Evolutionary conservation across 2,329 filamentous ascomycete species (phyloP).

Genomic region (Claviceps arundinis): DNA sequence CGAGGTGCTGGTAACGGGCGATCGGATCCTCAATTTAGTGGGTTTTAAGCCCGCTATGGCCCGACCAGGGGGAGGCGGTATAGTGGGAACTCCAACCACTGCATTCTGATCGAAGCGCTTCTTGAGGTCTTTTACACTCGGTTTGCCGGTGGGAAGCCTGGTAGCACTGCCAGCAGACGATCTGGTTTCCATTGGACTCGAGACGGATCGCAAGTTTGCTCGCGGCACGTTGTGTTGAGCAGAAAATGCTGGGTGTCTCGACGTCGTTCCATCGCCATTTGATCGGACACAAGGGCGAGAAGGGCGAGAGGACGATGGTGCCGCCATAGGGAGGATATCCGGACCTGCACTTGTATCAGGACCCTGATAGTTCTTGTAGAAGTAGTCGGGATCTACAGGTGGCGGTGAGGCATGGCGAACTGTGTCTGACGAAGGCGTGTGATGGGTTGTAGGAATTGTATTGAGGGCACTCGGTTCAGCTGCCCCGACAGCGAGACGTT

Average conservation of each 20-base stretch:
- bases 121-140: slow-evolving; percentile 70
- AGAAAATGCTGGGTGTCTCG: slow-evolving; percentile 31
- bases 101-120: slow-evolving; percentile 60
- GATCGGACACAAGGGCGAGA: slow-evolving; percentile 31
- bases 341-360: slow-evolving; percentile 21
- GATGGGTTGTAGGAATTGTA: slow-evolving; percentile 1
- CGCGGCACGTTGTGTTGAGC: slow-evolving; percentile 28
- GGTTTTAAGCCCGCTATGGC: not conserved
- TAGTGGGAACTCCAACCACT: slow-evolving; percentile 7
- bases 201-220: slow-evolving; percentile 37
- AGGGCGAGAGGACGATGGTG: slow-evolving; percentile 16
- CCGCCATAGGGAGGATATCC: slow-evolving; percentile 23
- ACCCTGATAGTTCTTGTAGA: slow-evolving; percentile 37
- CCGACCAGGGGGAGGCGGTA: not conserved
- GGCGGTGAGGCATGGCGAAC: slow-evolving; percentile 26
- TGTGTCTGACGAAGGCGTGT: slow-evolving; percentile 11
- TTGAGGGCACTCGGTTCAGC: not conserved
- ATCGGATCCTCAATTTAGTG: not conserved
- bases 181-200: slow-evolving; percentile 39
- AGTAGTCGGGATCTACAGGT: slow-evolving; percentile 39
- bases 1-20: not conserved
- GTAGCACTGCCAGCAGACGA: slow-evolving; percentile 14
- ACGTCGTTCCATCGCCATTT: slow-evolving; percentile 35
- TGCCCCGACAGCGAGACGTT: slow-evolving; percentile 5
- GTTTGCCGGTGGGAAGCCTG: slow-evolving; percentile 27